Conservation (phyloP, 2,329 filamentous ascomycete genomes). For the Chrysoporthe cubensis region DNA sequence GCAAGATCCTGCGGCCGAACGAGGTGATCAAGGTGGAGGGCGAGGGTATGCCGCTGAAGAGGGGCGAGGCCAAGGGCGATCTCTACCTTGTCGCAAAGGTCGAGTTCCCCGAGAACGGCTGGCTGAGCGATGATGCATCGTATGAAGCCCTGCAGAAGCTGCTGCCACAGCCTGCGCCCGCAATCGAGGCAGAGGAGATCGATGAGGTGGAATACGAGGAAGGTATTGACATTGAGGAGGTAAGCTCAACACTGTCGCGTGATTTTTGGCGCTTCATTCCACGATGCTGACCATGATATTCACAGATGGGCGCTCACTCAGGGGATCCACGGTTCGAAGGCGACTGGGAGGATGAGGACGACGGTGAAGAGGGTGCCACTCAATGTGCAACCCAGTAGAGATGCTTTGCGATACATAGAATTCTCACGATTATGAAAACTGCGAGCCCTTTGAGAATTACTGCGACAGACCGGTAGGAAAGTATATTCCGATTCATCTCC, state of each 20-base stretch:
- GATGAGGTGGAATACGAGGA: constrained; percentile 88
- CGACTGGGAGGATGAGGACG: constrained; percentile 74
- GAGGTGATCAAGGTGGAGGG: constrained; percentile 84
- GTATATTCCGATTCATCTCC: constrained; percentile 8
- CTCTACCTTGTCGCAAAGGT: constrained; percentile 86
- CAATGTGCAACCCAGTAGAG: constrained; percentile 76
- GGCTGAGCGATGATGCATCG: constrained; percentile 73
- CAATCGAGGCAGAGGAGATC: constrained; percentile 72
- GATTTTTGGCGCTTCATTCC: no score
- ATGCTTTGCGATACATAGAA: constrained; percentile 14
- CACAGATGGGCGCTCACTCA: constrained; percentile 71
- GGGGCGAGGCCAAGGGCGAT: constrained; percentile 81
- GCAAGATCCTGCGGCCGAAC: constrained; percentile 79
- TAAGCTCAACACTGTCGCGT: constrained; percentile 41
- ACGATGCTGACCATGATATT: constrained; percentile 24
- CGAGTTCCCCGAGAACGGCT: constrained; percentile 85
- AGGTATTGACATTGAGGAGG: constrained; percentile 81
- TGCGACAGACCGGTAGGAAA: neutral
- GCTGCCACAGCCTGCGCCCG: constrained; percentile 66
- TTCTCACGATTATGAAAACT: constrained; percentile 7
- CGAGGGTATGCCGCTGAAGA: constrained; percentile 95
- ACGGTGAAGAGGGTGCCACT: constrained; percentile 60
- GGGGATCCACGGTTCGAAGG: constrained; percentile 68
- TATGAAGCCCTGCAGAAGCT: constrained; percentile 74
- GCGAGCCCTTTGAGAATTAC: neutral